Evolutionary conservation across 495 filamentous ascomycete species (phyloP).

Genomic region (Bacidia rubella): DNA sequence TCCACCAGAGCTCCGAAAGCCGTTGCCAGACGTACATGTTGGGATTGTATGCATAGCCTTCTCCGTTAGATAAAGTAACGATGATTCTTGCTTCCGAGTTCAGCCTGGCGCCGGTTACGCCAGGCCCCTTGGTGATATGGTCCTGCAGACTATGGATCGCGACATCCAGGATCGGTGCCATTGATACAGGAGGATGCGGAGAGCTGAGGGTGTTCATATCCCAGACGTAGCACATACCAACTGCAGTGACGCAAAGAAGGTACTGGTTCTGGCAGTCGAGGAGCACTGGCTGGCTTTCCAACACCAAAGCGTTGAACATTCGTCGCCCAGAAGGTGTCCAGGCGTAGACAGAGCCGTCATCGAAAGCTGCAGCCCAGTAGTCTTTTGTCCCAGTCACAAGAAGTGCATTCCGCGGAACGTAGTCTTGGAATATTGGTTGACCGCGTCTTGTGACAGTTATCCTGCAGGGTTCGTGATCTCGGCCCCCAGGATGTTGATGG

Average conservation of each 20-base stretch:
- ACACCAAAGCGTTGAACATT: conserved; percentile 63
- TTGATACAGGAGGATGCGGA: conserved; percentile 77
- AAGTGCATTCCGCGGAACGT: conserved; percentile 66
- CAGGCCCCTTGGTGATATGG: conserved; percentile 57
- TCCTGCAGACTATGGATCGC: conserved; percentile 56
- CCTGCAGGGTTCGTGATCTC: conserved; percentile 65
- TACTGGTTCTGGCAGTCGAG: conserved; percentile 80
- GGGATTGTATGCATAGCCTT: conserved; percentile 78
- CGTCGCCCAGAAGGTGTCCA: conserved; percentile 94
- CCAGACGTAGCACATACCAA: conserved; percentile 87
- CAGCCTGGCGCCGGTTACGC: conserved; percentile 77
- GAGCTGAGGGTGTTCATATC: conserved; percentile 75
- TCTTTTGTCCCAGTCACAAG: conserved; percentile 77
- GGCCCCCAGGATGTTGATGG: conserved; percentile 39
- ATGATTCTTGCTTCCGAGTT: conserved; percentile 76
- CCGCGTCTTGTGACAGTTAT: conserved; percentile 72
- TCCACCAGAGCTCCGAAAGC: conserved; percentile 93
- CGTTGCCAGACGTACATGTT: conserved; percentile 87
- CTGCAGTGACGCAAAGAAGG: conserved; percentile 76
- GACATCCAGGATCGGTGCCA: conserved; percentile 81
- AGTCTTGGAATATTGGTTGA: conserved; percentile 86
- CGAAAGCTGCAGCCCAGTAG: conserved; percentile 86
- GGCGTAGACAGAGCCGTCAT: conserved; percentile 83
- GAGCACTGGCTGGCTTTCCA: conserved; percentile 89
- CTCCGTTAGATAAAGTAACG: conserved; percentile 78